These are phyloP conservation scores for Yamadazyma spencermartinsiae DNA, from an alignment of 1,139 yeast species.

Conservation along the genomic window DNA sequence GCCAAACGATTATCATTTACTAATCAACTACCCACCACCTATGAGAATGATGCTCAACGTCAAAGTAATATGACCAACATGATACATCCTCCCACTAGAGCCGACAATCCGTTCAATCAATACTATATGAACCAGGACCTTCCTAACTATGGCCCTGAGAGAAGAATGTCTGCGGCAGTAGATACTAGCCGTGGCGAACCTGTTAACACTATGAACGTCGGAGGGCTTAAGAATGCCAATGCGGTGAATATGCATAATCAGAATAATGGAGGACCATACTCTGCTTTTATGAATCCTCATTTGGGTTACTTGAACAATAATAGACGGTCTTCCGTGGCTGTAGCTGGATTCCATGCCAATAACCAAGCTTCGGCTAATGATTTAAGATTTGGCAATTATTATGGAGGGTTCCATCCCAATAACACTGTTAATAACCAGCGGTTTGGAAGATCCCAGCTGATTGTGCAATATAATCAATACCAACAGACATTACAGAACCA, in stretches of 20 bases:
- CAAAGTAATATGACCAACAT: slow-evolving; percentile 26
- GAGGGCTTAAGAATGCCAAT: neutral
- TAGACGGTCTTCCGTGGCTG: slow-evolving; percentile 44
- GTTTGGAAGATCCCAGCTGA: slow-evolving; percentile 34
- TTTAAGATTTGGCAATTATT: slow-evolving; percentile 7
- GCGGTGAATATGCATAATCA: neutral
- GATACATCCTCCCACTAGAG: slow-evolving; percentile 48
- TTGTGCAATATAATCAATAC: slow-evolving; percentile 41
- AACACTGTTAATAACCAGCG: slow-evolving; percentile 5
- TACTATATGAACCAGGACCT: slow-evolving; percentile 46
- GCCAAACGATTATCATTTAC: slow-evolving; percentile 42
- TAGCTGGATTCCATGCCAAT: slow-evolving; percentile 19
- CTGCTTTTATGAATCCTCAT: slow-evolving; percentile 12
- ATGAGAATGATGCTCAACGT: slow-evolving; percentile 34
- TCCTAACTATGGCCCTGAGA: slow-evolving; percentile 24
- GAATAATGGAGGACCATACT: slow-evolving; percentile 4
- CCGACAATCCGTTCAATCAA: slow-evolving; percentile 49
- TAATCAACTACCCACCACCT: slow-evolving; percentile 53
- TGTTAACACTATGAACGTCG: neutral
- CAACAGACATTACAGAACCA: slow-evolving; percentile 34
- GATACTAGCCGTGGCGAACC: slow-evolving; percentile 19
- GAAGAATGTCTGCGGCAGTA: slow-evolving; percentile 48
- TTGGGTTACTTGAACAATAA: slow-evolving; percentile 16
- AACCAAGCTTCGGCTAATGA: slow-evolving; percentile 4
- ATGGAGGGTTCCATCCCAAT: slow-evolving; percentile 3